phyloP scores from a whole-genome alignment of 257 asterid species.

The Anisodus tanguticus region DNA sequence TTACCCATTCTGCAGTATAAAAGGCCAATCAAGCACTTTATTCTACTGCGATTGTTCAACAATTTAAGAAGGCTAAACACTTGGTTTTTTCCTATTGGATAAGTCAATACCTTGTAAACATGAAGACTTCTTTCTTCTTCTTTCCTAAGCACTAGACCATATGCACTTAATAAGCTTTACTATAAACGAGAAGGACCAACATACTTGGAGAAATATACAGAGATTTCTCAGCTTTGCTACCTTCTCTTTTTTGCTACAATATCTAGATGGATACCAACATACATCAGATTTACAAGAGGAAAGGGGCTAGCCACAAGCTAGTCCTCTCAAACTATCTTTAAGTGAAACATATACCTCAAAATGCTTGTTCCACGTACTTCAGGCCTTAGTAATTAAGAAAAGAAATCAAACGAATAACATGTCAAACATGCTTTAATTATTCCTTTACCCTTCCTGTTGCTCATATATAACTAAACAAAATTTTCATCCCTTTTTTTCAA shows the following conservation, averaged over 20 bases:
- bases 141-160: neutral
- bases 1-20: constrained; percentile 10
- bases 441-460: neutral
- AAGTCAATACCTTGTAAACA: neutral
- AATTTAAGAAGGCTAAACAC: constrained; percentile 11
- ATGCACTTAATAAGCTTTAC: neutral
- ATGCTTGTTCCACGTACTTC: neutral
- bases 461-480: too few species aligned
- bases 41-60: neutral
- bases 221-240: neutral
- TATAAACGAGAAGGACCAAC: neutral
- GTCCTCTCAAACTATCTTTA: neutral
- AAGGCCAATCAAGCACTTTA: neutral
- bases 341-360: neutral
- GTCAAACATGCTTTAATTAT: neutral
- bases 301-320: neutral
- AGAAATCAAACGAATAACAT: neutral
- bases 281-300: neutral
- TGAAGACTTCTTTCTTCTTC: constrained; percentile 18
- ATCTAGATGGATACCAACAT: neutral
- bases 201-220: constrained; percentile 10
- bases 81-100: neutral
- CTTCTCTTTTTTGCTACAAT: neutral
- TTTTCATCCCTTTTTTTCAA: too few species aligned
- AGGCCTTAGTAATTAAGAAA: neutral